These are phyloP conservation scores for Colletotrichum musicola DNA, from an alignment of 2,329 filamentous ascomycete genomes.

Conservation along the genomic window DNA sequence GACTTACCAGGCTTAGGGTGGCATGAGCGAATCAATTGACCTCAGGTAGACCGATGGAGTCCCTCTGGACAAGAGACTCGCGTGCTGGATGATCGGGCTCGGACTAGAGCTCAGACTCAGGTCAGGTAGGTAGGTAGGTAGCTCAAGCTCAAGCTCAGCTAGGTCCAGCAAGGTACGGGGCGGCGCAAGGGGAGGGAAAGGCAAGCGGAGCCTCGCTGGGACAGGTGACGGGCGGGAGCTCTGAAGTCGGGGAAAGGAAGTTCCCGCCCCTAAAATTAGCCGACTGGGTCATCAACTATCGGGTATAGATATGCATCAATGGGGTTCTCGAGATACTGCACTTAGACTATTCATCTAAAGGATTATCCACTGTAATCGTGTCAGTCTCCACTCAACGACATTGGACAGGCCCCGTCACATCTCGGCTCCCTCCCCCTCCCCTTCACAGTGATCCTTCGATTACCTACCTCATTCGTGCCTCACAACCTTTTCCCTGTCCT, in stretches of 20 bases:
- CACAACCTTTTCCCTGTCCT: not conserved
- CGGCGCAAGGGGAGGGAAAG: conserved; percentile 16
- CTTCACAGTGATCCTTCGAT: too few relatives aligned
- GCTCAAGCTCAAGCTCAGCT: not conserved
- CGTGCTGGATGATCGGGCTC: too few relatives aligned
- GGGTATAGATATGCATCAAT: conserved; percentile 8
- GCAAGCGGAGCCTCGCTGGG: conserved; percentile 32
- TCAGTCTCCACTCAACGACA: too few relatives aligned
- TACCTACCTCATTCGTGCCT: not conserved
- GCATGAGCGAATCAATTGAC: conserved; percentile 25
- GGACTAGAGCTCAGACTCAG: conserved; percentile 1
- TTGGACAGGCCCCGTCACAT: too few relatives aligned
- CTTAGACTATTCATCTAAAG: too few relatives aligned
- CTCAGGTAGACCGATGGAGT: conserved; percentile 23
- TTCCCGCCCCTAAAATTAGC: conserved; percentile 38
- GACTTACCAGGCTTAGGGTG: conserved; percentile 27
- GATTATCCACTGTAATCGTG: too few relatives aligned
- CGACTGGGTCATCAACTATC: conserved; percentile 3
- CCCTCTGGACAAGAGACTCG: conserved; percentile 2
- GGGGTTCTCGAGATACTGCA: not conserved
- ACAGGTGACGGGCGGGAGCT: conserved; percentile 14
- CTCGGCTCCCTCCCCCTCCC: too few relatives aligned
- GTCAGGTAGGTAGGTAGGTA: not conserved
- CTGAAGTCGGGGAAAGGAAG: conserved; percentile 38
- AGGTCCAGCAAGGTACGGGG: not conserved